Percentiles rank a stretch among this genome's conserved stretches.
Conservation (phyloP, 2,329 filamentous ascomycete species). For the Aspergillus aculeatus region DNA sequence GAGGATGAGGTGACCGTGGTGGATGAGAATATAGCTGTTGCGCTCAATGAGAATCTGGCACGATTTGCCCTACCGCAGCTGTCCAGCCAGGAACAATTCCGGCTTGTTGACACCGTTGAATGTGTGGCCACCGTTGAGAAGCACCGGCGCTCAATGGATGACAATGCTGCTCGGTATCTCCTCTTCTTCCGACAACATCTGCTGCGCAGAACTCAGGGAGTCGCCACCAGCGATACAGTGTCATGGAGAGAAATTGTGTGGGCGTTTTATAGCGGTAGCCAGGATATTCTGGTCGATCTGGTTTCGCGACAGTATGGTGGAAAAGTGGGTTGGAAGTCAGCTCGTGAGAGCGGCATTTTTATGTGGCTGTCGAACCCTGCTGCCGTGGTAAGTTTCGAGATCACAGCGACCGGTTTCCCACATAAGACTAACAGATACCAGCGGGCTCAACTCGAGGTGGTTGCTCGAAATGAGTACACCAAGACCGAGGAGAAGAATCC, state of each 20-base stretch:
- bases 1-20: constrained; percentile 63
- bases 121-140: constrained; percentile 81
- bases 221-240: constrained; percentile 59
- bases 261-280: constrained; percentile 55
- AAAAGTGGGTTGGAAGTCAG: constrained; percentile 79
- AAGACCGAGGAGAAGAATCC: constrained; percentile 85
- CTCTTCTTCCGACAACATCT: constrained; percentile 82
- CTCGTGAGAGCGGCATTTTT: constrained; percentile 82
- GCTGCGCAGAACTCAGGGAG: constrained; percentile 64
- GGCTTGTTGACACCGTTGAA: constrained; percentile 78
- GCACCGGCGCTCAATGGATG: constrained; percentile 84
- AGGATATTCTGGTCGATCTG: constrained; percentile 85
- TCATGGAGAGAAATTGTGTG: constrained; percentile 54
- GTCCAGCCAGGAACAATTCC: constrained; percentile 82
- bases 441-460: constrained; percentile 78
- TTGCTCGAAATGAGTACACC: constrained; percentile 91
- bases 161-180: constrained; percentile 83
- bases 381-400: constrained; percentile 63
- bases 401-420: not conserved
- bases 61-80: constrained; percentile 73
- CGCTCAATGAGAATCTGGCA: constrained; percentile 74
- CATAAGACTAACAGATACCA: constrained; percentile 33
- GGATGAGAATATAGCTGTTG: constrained; percentile 66
- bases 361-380: constrained; percentile 85
- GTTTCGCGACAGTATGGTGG: constrained; percentile 77